phyloP scores from a whole-genome alignment of 225 moss, liverwort and hornwort species.

The Antitrichia curtipendula region DNA sequence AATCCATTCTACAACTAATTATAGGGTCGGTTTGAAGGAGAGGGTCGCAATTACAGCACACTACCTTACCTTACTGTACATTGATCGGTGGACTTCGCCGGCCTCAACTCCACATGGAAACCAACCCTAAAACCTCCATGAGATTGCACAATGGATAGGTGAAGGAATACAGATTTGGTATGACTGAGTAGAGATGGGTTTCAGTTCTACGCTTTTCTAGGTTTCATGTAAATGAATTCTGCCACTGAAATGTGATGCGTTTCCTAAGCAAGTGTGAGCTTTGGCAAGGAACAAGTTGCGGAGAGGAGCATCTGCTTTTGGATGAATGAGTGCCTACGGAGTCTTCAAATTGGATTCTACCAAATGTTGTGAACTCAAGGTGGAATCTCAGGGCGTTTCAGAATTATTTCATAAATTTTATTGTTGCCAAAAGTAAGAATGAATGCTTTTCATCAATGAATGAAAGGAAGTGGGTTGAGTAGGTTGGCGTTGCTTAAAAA shows the following conservation, averaged over 20 bases:
- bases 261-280: neutral
- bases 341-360: neutral
- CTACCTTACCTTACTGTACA: too few relatives aligned
- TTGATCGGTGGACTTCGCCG: neutral
- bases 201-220: neutral
- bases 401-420: too few relatives aligned
- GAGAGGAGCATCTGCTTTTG: neutral
- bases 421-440: neutral
- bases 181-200: neutral
- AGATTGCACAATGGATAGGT: neutral
- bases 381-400: neutral
- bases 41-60: too few relatives aligned
- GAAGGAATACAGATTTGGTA: neutral
- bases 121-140: too few relatives aligned
- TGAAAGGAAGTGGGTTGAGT: neutral
- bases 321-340: neutral
- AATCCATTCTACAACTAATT: too few relatives aligned
- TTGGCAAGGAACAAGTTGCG: neutral
- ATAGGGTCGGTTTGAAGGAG: too few relatives aligned
- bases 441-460: neutral
- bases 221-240: neutral
- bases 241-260: fast-evolving
- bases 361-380: neutral
- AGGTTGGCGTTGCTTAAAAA: neutral
- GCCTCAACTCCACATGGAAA: too few relatives aligned